These are phyloP conservation scores for Phytophthora pseudosyringae DNA, from an alignment of 352 stramenopile genomes.

Conservation along the genomic window DNA sequence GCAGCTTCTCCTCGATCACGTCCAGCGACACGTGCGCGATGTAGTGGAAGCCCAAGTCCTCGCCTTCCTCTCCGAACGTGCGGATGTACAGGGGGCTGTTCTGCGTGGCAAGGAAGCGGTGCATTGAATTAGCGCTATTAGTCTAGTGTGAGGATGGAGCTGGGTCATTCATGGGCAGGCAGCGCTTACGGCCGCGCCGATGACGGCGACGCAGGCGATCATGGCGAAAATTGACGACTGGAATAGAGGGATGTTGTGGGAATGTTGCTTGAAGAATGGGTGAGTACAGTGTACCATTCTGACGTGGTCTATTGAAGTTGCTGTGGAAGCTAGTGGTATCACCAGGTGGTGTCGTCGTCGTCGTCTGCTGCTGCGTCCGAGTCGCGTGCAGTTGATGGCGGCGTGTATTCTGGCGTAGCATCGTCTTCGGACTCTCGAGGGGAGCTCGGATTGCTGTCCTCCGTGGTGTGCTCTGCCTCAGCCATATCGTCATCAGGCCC, in stretches of 20 bases:
- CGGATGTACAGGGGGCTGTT: constrained; percentile 87
- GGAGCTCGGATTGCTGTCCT: constrained; percentile 17
- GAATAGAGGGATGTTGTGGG: constrained; percentile 9
- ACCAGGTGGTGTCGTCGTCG: constrained; percentile 15
- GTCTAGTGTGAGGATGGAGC: not conserved
- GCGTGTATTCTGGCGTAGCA: constrained; percentile 35
- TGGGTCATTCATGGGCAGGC: not conserved
- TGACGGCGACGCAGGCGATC: constrained; percentile 85
- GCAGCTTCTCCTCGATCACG: constrained; percentile 85
- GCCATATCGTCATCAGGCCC: not conserved
- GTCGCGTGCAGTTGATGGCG: constrained; percentile 27
- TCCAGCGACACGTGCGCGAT: constrained; percentile 87
- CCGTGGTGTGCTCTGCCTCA: not conserved
- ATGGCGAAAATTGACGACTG: constrained; percentile 38
- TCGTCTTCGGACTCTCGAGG: constrained; percentile 14
- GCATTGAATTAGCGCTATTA: not conserved
- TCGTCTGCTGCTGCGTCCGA: constrained; percentile 20
- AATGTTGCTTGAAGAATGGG: constrained; percentile 17
- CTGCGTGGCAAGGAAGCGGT: constrained; percentile 27
- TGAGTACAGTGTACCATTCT: constrained; percentile 24
- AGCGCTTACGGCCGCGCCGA: constrained; percentile 74
- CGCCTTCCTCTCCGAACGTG: constrained; percentile 79
- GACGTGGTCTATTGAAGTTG: constrained; percentile 26
- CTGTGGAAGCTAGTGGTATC: not conserved
- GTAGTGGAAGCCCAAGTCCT: constrained; percentile 89